phyloP scores from a whole-genome alignment of 768 basidiomycete genomes.

The Cantharellus cinnabarinus region DNA sequence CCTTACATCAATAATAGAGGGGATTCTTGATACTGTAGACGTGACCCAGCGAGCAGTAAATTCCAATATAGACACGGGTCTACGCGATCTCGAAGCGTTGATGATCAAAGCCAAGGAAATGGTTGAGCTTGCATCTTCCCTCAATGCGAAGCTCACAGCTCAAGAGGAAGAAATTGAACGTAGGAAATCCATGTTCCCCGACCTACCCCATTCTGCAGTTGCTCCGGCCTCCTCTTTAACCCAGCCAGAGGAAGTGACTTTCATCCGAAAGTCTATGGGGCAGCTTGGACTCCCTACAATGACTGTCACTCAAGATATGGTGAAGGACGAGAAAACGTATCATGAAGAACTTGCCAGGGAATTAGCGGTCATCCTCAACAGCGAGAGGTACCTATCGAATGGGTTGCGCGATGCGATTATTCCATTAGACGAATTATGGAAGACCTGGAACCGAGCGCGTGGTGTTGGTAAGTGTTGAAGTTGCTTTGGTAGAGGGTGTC shows the following conservation, averaged over 20 bases:
- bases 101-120: conserved; percentile 87
- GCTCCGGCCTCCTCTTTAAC: conserved; percentile 11
- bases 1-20: conserved; percentile 28
- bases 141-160: conserved; percentile 61
- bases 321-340: conserved; percentile 62
- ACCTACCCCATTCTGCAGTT: conserved; percentile 1
- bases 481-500: background rate
- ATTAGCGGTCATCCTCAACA: conserved; percentile 48
- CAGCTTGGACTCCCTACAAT: conserved; percentile 67
- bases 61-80: conserved; percentile 48
- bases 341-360: conserved; percentile 64
- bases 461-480: conserved; percentile 48
- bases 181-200: conserved; percentile 4
- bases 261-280: conserved; percentile 75
- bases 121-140: conserved; percentile 71
- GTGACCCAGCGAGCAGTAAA: conserved; percentile 40
- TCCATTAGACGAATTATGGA: conserved; percentile 85
- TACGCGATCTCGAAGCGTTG: conserved; percentile 74
- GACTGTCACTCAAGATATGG: conserved; percentile 79
- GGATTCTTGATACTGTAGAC: conserved; percentile 62
- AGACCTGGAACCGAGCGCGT: conserved; percentile 82
- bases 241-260: conserved; percentile 66
- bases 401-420: conserved; percentile 70
- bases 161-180: conserved; percentile 11
- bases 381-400: conserved; percentile 8